A percentile compares a stretch with the other conserved stretches of the same genome.
phyloP scores from a whole-genome alignment of 768 basidiomycete genomes.

The Suillus placidus region DNA sequence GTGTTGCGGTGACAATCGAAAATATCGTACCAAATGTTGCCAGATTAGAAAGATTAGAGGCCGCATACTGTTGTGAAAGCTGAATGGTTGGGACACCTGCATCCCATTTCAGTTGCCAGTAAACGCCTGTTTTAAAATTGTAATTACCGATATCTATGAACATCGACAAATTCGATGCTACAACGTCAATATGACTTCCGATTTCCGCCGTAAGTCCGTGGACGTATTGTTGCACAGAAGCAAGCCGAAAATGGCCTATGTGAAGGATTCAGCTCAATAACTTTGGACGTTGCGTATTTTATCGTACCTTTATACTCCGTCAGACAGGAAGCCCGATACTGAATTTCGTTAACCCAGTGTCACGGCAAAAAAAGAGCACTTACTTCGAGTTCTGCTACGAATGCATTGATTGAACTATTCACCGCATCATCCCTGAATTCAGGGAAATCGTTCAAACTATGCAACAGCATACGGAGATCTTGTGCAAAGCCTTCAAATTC shows the following conservation, averaged over 20 bases:
- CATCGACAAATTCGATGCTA: slow-evolving; percentile 39
- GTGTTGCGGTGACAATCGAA: slow-evolving; percentile 45
- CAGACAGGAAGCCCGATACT: slow-evolving; percentile 50
- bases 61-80: slow-evolving; percentile 44
- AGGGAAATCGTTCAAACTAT: slow-evolving; percentile 48
- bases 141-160: slow-evolving; percentile 49
- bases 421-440: slow-evolving; percentile 48
- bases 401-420: slow-evolving; percentile 40
- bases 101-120: background rate
- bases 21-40: slow-evolving; percentile 50
- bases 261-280: background rate
- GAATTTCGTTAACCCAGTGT: slow-evolving; percentile 1
- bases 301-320: slow-evolving; percentile 39
- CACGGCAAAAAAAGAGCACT: slow-evolving; percentile 1
- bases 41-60: slow-evolving; percentile 43
- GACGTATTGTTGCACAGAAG: slow-evolving; percentile 46
- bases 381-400: slow-evolving; percentile 45
- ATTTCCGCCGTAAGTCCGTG: slow-evolving; percentile 44
- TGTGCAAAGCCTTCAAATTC: slow-evolving; percentile 42
- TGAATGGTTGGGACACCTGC: slow-evolving; percentile 46
- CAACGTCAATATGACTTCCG: slow-evolving; percentile 45
- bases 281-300: background rate
- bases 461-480: slow-evolving; percentile 44
- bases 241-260: slow-evolving; percentile 46
- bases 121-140: background rate